Conservation (phyloP, 257 asterid genomes). For the Anisodus acutangulus region DNA sequence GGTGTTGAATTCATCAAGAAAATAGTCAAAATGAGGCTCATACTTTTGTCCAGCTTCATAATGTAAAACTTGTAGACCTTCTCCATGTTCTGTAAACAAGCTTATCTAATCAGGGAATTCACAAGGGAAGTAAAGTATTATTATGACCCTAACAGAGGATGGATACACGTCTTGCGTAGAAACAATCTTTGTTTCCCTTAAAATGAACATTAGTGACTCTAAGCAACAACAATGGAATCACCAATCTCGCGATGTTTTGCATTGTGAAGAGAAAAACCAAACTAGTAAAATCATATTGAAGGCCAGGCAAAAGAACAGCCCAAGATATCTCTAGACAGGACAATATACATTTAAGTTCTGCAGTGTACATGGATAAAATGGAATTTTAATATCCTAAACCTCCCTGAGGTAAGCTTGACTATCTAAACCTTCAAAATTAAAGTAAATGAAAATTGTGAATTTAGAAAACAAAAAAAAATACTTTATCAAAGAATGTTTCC, state of each 20-base stretch:
- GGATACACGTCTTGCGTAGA: not conserved
- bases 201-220: slow-evolving; percentile 17
- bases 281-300: not conserved
- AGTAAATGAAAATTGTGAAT: not conserved
- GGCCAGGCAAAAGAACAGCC: not conserved
- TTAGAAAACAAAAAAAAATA: not conserved
- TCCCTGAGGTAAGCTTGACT: not conserved
- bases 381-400: not conserved
- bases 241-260: not conserved
- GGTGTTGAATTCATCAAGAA: slow-evolving; percentile 76
- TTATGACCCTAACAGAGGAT: not conserved
- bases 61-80: slow-evolving; percentile 84
- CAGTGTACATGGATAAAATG: not conserved
- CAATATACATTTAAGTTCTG: not conserved
- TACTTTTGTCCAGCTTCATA: slow-evolving; percentile 91
- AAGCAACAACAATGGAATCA: not conserved
- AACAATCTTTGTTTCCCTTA: not conserved
- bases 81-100: slow-evolving; percentile 75
- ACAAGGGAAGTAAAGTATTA: not conserved
- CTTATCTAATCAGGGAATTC: slow-evolving; percentile 31
- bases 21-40: slow-evolving; percentile 87
- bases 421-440: not conserved
- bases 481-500: not conserved
- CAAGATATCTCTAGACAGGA: not conserved
- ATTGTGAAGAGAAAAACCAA: slow-evolving; percentile 16